Conservation (phyloP, 257 asterid species). For the Plantago ovata region DNA sequence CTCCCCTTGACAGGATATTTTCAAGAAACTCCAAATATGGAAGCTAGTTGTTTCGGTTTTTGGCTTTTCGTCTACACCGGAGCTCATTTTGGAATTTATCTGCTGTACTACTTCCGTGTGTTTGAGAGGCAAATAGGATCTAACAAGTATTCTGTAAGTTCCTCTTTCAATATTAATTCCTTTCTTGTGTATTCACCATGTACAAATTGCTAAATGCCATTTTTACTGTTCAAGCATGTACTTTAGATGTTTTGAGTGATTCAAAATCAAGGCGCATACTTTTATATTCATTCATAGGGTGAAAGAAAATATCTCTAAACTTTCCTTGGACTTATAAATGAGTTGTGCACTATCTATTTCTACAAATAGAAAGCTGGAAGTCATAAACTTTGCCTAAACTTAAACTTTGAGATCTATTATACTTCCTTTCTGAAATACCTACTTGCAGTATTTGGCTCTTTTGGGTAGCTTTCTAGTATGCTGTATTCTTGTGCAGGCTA, state of each 20-base stretch:
- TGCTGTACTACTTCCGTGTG: constrained; percentile 93
- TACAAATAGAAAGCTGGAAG: background rate
- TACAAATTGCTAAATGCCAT: constrained; percentile 15
- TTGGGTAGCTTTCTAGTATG: no score
- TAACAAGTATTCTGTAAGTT: constrained; percentile 86
- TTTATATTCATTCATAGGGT: constrained; percentile 13
- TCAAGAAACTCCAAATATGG: constrained; percentile 86
- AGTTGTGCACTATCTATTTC: constrained; percentile 2
- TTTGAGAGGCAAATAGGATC: constrained; percentile 99
- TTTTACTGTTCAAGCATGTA: constrained; percentile 5
- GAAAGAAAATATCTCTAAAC: background rate
- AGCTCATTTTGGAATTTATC: constrained; percentile 80
- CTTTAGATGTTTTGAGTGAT: constrained; percentile 1
- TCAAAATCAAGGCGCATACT: constrained; percentile 8
- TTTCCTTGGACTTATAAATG: background rate
- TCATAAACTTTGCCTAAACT: no score
- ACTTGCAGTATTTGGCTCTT: background rate
- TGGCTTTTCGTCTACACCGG: constrained; percentile 94
- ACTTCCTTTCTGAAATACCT: background rate
- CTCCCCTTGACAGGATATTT: constrained; percentile 73
- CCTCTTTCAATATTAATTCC: constrained; percentile 18
- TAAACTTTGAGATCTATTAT: no score
- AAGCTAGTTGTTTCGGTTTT: constrained; percentile 83
- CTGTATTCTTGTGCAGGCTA: no score
- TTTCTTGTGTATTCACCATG: constrained; percentile 19